Evolutionary conservation across 495 filamentous ascomycete genomes (phyloP).

Genomic region (Penicillium dipodomyicola): DNA sequence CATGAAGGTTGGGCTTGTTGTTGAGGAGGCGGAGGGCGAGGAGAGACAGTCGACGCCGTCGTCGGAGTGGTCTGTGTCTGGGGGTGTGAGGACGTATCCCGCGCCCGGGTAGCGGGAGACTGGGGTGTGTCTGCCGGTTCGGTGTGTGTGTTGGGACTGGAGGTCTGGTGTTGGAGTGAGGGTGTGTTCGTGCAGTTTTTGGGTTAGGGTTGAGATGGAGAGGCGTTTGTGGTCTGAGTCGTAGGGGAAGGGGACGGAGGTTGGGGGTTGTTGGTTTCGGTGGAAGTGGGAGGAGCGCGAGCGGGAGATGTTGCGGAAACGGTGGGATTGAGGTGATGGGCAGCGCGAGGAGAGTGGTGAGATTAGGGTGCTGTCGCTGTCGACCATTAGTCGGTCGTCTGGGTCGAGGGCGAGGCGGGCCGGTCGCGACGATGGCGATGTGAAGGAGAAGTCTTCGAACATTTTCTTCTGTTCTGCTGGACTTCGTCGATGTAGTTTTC

Average conservation of each 20-base stretch:
- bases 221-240: slow-evolving; percentile 33
- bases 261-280: slow-evolving; percentile 38
- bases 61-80: slow-evolving; percentile 45
- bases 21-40: slow-evolving; percentile 33
- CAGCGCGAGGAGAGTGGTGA: slow-evolving; percentile 49
- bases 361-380: slow-evolving; percentile 40
- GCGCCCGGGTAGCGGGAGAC: slow-evolving; percentile 9
- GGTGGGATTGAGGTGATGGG: slow-evolving; percentile 44
- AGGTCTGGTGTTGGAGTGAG: slow-evolving; percentile 21
- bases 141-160: background rate
- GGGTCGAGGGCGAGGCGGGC: slow-evolving; percentile 35
- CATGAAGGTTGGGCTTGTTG: slow-evolving; percentile 37
- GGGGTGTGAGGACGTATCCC: slow-evolving; percentile 42
- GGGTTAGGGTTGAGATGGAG: slow-evolving; percentile 44
- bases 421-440: slow-evolving; percentile 40
- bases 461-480: slow-evolving; percentile 23
- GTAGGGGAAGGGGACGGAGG: slow-evolving; percentile 46
- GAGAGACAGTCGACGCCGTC: slow-evolving; percentile 31
- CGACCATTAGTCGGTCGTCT: slow-evolving; percentile 41
- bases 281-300: slow-evolving; percentile 39
- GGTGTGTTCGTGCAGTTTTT: slow-evolving; percentile 48
- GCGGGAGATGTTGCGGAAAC: slow-evolving; percentile 35
- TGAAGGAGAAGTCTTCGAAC: slow-evolving; percentile 51
- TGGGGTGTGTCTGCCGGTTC: slow-evolving; percentile 10
- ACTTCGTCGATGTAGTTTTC: background rate